Base-by-base conservation (phyloP, 1,139 yeast genomes). In the Nakaseomyces glabratus region DNA sequence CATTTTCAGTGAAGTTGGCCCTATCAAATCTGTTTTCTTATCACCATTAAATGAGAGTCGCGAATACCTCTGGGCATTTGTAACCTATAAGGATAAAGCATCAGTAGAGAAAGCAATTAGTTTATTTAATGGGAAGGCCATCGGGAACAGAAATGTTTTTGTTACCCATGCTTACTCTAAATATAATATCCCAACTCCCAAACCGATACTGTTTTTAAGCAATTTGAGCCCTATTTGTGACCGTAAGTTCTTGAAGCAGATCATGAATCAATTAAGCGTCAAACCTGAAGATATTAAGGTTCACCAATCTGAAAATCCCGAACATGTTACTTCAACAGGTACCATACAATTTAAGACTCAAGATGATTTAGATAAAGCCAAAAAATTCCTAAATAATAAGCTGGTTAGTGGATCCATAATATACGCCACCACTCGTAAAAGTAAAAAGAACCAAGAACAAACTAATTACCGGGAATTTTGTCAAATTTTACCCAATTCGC, bases 31-130 rank as follows among this genome's bases (percentile, higher is more conserved):
- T 3, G 59, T 68, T 3, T 60, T 56, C 33, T 51, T 65, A 8
- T 58, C 68, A 18, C 55, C 55, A 16, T 66, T 62, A 11, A 49
- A 56, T 0, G 50, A 46, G 22, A 53, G 48, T 29, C 60, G 48
- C 35, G 57, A 60, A 18, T 66, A 71, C 2, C 42, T 65, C 14
- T 69, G 73, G 73, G 67, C 70, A 3, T 57, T 68, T 33, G 56
- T 68, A 6, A 68, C 69, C 0, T 60, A 62, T 48, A 61, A 62
- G 28, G 52, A 52, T 24, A 50, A 53, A 6, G 31, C 38, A 4
- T 61, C 60, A 37, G 57, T 60, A 1, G 33, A 41, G 4, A 35
- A 39, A 12, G 60, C 66, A 3, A 48, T 60, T n/a, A 35, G 40
- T 10, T 35, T 37, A 13, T 48, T 53, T 25, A 52, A 62, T 38